Percentiles rank a stretch among this genome's conserved stretches.
Evolutionary conservation across 2,329 filamentous ascomycete genomes (phyloP).

Genomic region (Xylaria arbuscula): DNA sequence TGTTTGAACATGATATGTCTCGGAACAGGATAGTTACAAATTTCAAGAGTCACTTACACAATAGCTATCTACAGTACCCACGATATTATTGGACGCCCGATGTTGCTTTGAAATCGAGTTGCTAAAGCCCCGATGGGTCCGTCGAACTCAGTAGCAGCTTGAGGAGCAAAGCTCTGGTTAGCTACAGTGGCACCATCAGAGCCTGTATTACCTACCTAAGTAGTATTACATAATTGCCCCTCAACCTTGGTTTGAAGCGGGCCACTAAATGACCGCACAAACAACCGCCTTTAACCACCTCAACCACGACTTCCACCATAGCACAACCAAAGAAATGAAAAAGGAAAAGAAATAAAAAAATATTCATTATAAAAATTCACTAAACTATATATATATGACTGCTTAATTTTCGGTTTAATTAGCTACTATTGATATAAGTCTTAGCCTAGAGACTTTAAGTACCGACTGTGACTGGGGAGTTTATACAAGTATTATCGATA

Average conservation of each 20-base stretch:
- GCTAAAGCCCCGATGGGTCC: constrained; percentile 26
- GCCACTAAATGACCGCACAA: too few species aligned
- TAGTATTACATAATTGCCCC: background rate
- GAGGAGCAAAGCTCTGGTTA: constrained; percentile 2
- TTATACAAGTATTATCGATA: too few species aligned
- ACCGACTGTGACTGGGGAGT: too few species aligned
- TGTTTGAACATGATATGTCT: constrained; percentile 44
- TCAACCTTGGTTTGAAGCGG: background rate
- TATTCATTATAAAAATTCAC: too few species aligned
- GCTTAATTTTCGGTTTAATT: too few species aligned
- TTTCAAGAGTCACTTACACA: constrained; percentile 46
- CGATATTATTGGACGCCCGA: constrained; percentile 43
- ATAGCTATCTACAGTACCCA: constrained; percentile 34
- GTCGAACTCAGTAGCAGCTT: constrained; percentile 27
- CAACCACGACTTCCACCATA: too few species aligned
- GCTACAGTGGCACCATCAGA: background rate
- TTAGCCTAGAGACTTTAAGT: too few species aligned
- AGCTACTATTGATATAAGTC: too few species aligned
- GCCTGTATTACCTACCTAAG: background rate
- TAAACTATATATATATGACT: too few species aligned
- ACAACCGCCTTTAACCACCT: too few species aligned
- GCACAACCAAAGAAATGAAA: too few species aligned
- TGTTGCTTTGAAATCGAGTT: constrained; percentile 54
- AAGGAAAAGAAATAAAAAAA: too few species aligned
- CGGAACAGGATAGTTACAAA: constrained; percentile 25